These are phyloP conservation scores for Cryptococcus wingfieldii DNA, from an alignment of 1,284 basidiomycete species.

Conservation along the genomic window DNA sequence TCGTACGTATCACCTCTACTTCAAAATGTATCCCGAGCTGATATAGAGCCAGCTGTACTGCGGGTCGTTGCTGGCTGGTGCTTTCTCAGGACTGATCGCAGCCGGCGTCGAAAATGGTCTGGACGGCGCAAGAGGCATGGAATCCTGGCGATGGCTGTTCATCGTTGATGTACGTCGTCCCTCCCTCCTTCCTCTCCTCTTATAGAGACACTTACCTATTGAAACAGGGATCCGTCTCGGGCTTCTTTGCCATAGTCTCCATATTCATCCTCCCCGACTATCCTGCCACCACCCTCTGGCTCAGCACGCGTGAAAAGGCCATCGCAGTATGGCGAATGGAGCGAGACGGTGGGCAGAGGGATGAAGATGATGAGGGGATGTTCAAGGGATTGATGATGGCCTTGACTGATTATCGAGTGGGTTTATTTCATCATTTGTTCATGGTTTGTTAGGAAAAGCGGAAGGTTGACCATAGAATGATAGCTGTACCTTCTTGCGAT, in stretches of 20 bases:
- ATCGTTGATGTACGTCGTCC: conserved; percentile 14
- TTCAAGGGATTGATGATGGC: conserved; percentile 19
- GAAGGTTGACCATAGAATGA: not conserved
- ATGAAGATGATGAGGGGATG: conserved; percentile 17
- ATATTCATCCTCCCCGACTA: conserved; percentile 25
- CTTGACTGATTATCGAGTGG: conserved; percentile 18
- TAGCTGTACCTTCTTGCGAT: conserved; percentile 23
- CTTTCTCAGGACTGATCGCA: conserved; percentile 20
- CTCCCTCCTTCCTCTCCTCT: not conserved
- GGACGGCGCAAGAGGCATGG: conserved; percentile 7
- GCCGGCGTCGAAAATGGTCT: conserved; percentile 20
- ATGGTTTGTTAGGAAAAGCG: not conserved
- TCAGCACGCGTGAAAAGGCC: conserved; percentile 22
- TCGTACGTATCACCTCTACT: not conserved
- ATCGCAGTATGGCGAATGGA: conserved; percentile 25
- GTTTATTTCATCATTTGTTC: not conserved
- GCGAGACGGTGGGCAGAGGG: conserved; percentile 16
- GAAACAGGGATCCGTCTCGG: conserved; percentile 11
- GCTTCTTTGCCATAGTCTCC: conserved; percentile 12
- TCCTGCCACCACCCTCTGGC: conserved; percentile 27
- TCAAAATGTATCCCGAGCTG: not conserved
- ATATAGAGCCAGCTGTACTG: conserved; percentile 9
- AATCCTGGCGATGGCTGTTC: conserved; percentile 22
- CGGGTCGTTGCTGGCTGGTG: conserved; percentile 11
- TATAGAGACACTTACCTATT: not conserved